A percentile compares a stretch with the other conserved stretches of the same genome.
These are phyloP conservation scores for Aspergillus olivimuriae DNA, from an alignment of 495 filamentous ascomycete genomes.

Conservation along the genomic window DNA sequence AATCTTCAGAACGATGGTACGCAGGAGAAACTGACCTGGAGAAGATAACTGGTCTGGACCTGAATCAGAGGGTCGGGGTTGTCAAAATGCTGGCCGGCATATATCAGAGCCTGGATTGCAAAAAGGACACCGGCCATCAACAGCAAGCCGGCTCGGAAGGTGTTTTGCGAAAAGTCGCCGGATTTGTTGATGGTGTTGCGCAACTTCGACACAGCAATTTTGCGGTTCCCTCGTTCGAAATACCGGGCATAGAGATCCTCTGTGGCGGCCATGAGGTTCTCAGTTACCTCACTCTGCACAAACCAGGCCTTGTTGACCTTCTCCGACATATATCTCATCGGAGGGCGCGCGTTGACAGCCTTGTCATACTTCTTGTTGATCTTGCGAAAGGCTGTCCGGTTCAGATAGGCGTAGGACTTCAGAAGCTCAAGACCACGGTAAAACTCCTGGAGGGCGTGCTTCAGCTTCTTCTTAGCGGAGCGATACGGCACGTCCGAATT, in stretches of 20 bases:
- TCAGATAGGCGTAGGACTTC: slow-evolving; percentile 83
- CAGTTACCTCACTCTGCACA: slow-evolving; percentile 74
- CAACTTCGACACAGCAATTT: slow-evolving; percentile 81
- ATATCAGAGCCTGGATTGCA: slow-evolving; percentile 65
- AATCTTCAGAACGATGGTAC: background rate
- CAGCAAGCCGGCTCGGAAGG: slow-evolving; percentile 76
- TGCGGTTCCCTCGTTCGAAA: slow-evolving; percentile 84
- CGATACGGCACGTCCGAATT: slow-evolving; percentile 65
- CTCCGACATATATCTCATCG: slow-evolving; percentile 80
- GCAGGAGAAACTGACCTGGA: slow-evolving; percentile 48
- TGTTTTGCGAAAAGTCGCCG: slow-evolving; percentile 62
- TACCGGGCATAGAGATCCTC: slow-evolving; percentile 92
- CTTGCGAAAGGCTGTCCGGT: slow-evolving; percentile 89
- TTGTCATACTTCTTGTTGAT: slow-evolving; percentile 99
- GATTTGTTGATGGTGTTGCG: slow-evolving; percentile 57
- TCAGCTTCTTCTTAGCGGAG: slow-evolving; percentile 83
- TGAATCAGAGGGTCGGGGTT: slow-evolving; percentile 38
- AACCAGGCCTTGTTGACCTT: slow-evolving; percentile 89
- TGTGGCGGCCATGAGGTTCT: slow-evolving; percentile 65
- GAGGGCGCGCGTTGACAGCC: slow-evolving; percentile 66
- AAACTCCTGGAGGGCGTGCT: slow-evolving; percentile 82
- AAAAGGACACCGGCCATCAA: slow-evolving; percentile 70
- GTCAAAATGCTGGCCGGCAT: slow-evolving; percentile 50
- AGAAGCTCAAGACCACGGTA: slow-evolving; percentile 87
- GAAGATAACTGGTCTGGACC: slow-evolving; percentile 62